Percentiles rank a stretch among this genome's conserved stretches.
phyloP scores from a whole-genome alignment of 345 rosid genomes.

The Pseudoturritis turrita region DNA sequence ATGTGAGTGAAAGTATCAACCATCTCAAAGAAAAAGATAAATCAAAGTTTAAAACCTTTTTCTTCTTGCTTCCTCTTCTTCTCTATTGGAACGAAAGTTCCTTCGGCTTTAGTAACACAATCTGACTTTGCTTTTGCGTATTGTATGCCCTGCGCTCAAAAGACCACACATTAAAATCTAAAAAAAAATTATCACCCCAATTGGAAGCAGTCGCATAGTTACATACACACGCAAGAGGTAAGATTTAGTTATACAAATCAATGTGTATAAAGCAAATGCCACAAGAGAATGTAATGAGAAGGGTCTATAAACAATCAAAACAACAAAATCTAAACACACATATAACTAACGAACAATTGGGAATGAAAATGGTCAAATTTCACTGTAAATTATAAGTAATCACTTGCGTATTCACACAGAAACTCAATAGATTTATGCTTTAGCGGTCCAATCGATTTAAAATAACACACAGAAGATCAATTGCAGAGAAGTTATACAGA shows the following conservation, averaged over 20 bases:
- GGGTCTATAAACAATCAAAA: background rate
- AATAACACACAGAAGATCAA: background rate
- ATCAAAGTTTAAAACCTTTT: constrained; percentile 43
- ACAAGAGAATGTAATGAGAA: background rate
- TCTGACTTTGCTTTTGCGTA: constrained; percentile 88
- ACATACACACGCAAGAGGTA: background rate
- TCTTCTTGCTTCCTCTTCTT: constrained; percentile 97
- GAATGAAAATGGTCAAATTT: background rate
- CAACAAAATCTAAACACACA: background rate
- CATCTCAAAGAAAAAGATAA: background rate
- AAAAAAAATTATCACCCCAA: background rate
- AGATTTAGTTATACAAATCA: background rate
- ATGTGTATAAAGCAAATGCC: background rate
- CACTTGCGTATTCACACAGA: background rate
- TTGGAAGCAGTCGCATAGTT: background rate
- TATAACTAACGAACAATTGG: background rate
- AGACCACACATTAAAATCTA: background rate
- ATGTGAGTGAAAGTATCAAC: background rate
- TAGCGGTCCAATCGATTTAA: background rate
- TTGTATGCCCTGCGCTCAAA: constrained; percentile 70
- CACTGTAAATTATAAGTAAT: background rate
- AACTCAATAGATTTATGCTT: background rate
- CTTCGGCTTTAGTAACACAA: constrained; percentile 80
- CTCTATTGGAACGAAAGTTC: constrained; percentile 70
- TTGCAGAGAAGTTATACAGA: background rate